Conservation (phyloP, 2,329 filamentous ascomycete genomes). For the Blastomyces parvus region DNA sequence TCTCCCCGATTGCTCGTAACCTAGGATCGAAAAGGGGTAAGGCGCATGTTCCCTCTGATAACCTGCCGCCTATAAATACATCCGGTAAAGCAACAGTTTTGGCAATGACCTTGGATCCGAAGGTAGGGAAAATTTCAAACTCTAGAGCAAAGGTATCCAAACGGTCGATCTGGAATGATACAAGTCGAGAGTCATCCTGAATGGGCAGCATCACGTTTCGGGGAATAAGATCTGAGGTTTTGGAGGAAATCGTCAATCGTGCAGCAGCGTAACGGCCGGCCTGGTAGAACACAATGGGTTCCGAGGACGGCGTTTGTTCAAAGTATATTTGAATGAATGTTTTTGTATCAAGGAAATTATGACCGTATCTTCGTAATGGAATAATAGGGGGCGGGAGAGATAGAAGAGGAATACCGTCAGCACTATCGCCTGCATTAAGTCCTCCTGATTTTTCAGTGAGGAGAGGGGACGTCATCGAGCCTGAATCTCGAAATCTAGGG, state of each 20-base stretch:
- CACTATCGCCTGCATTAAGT: conserved; percentile 46
- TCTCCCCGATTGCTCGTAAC: conserved; percentile 81
- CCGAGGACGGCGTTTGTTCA: conserved; percentile 38
- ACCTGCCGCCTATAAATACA: conserved; percentile 63
- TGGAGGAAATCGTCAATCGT: conserved; percentile 90
- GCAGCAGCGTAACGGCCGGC: conserved; percentile 93
- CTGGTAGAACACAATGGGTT: conserved; percentile 91
- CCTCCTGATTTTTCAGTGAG: conserved; percentile 5
- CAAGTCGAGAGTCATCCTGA: conserved; percentile 85
- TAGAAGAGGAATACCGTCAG: conserved; percentile 80
- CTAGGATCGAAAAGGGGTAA: conserved; percentile 88
- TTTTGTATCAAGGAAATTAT: conserved; percentile 97
- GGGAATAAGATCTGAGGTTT: conserved; percentile 89
- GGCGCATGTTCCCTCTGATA: conserved; percentile 60
- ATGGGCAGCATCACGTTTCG: conserved; percentile 93
- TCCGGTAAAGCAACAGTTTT: conserved; percentile 86
- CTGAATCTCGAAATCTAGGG: conserved; percentile 22
- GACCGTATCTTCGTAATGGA: conserved; percentile 83
- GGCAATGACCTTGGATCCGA: conserved; percentile 93
- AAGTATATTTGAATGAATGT: conserved; percentile 92
- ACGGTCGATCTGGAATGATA: conserved; percentile 94
- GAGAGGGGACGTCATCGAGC: conserved; percentile 14
- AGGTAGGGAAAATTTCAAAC: conserved; percentile 95
- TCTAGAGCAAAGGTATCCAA: conserved; percentile 88
- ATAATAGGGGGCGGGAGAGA: conserved; percentile 94